These are phyloP conservation scores for Penicillium psychrosexuale DNA, from an alignment of 2,329 filamentous ascomycete species.

Conservation along the genomic window DNA sequence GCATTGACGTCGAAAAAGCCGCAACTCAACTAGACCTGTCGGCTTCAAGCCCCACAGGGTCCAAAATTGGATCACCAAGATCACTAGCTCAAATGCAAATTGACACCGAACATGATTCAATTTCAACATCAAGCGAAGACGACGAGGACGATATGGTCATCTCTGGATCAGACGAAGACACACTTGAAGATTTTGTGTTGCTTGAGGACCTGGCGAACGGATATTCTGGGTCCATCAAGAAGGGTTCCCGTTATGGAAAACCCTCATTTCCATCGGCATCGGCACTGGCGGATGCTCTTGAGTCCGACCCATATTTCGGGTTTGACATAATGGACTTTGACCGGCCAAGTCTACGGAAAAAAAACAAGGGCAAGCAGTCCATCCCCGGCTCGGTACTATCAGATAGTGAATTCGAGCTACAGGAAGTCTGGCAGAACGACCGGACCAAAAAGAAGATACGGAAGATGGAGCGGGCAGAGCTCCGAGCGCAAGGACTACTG, in stretches of 20 bases:
- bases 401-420: slow-evolving; percentile 65
- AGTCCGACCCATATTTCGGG: slow-evolving; percentile 61
- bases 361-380: slow-evolving; percentile 60
- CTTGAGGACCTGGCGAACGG: slow-evolving; percentile 46
- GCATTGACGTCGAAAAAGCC: slow-evolving; percentile 8
- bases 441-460: slow-evolving; percentile 67
- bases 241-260: slow-evolving; percentile 11
- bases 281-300: slow-evolving; percentile 56
- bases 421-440: slow-evolving; percentile 63
- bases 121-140: slow-evolving; percentile 10
- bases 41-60: neutral
- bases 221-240: slow-evolving; percentile 53
- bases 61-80: neutral
- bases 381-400: slow-evolving; percentile 56
- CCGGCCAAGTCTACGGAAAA: slow-evolving; percentile 63
- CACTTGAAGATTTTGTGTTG: slow-evolving; percentile 38
- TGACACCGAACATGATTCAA: slow-evolving; percentile 11
- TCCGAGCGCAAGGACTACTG: slow-evolving; percentile 64
- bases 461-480: slow-evolving; percentile 67
- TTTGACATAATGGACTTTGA: slow-evolving; percentile 86
- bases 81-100: slow-evolving; percentile 16
- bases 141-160: slow-evolving; percentile 12
- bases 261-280: slow-evolving; percentile 52
- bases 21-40: neutral
- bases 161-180: slow-evolving; percentile 11